Base-by-base conservation (phyloP, 2,329 filamentous ascomycete genomes). In the Seiridium cupressi region DNA sequence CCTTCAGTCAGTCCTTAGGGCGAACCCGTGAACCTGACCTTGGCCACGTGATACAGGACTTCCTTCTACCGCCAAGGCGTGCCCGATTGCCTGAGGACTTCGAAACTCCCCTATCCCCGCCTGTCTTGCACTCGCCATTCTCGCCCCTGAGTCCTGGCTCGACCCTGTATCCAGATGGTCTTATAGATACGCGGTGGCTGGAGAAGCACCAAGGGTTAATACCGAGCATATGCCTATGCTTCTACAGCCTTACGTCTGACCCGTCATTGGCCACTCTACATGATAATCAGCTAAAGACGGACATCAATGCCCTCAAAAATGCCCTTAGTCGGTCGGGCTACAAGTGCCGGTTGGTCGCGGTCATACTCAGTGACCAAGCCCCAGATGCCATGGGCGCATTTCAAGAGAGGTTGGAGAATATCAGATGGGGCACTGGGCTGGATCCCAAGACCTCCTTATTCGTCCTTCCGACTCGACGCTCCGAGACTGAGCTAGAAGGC, bases 91-190 rank as follows among this genome's bases (percentile, higher is more conserved):
- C 81, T 18, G 79, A 81, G 51, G 77, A 82, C 58, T 76, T 82
- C 67, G 81, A 84, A 55, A 69, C 75, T 3, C 76, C 81, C 57
- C 73, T 76, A 44, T 73, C 79, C 32, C 75, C 80, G 18, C 77
- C 82, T 61, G 79, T 87, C n/a, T 78, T 97, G 4, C 94, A 98
- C 74, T 98, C 95, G 10, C 92, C 93, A 1, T 87, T 97, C 65
- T 98, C 95, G 2, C 95, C 94, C 1, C 81, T 98, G 36, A 95
- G 91, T 44, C 93, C 93, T 3, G 84, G 84, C 6, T 97, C 94
- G 6, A 81, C 87, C 2, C 83, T 96, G 3, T 98, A 95, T 71
- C 93, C 94, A 6, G 95, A 98, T 76, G 95, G 94, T 4, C 79
- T 97, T 61, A 87, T 97, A 72, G 87, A 93, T 62, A 83, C 89